Evolutionary conservation across 768 basidiomycete species (phyloP), one percentile per base, ranked within the genome.

Genomic region (Boletus reticuloceps): DNA sequence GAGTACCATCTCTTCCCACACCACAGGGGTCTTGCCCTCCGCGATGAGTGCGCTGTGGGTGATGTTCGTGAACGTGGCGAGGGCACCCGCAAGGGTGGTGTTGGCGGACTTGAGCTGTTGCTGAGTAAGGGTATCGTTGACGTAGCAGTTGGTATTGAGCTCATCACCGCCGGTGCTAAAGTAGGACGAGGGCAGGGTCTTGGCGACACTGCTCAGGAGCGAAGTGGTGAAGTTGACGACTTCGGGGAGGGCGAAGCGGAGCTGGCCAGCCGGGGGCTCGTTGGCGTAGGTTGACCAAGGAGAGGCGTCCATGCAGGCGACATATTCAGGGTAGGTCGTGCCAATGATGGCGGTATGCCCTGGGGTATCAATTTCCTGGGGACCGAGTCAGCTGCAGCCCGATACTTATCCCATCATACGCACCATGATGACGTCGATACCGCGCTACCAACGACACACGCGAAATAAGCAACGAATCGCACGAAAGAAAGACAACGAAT

Each of bases 111-210:
- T 72, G 44, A 93, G 73, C 4, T 81, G 79, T 1, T 73, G 68
- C 58, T 84, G 82, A 0, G 88, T 88, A 57, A 75, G 69, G 1
- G 74, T 64, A 64, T 94, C 91, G 19, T 86, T 66, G 3, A 67
- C 66, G 61, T 90, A 92, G 66, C 89, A 90, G 17, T 75, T 75
- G 4, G 70, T 67, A 55, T 93, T 92, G 56, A 93, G 66, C 62
- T 93, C 91, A 58, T 94, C 92, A 0, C 93, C 92, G 0, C 93
- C 93, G 0, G 90, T 89, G 59, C 82, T 82, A 61, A 94, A 85
- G 57, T 89, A 76, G n/a, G 63, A 75, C 3, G 83, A 82, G 0
- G 82, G 80, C 3, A 89, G 67, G 22, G 77, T 72, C 17, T 71
- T 64, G 1, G 85, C 82, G 12, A 84, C 77, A 1, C 80, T 72